A percentile compares a stretch with the other conserved stretches of the same genome.
These are phyloP conservation scores for Leucocoprinus birnbaumii DNA, from an alignment of 768 basidiomycete species.

Conservation along the genomic window DNA sequence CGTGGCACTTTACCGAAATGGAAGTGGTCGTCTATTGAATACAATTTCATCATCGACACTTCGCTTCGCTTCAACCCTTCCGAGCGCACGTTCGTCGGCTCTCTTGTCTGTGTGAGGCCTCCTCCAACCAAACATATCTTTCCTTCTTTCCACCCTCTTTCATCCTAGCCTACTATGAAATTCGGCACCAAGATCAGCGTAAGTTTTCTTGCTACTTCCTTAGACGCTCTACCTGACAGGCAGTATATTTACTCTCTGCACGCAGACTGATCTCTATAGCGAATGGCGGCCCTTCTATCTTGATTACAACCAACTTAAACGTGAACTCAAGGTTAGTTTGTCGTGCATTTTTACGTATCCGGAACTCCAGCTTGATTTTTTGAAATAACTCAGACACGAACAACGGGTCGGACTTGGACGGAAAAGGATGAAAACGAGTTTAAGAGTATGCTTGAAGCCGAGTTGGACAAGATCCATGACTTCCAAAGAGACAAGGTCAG, in stretches of 20 bases:
- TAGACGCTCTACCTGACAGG: background rate
- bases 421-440: slow-evolving; percentile 82
- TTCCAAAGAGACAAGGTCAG: slow-evolving; percentile 88
- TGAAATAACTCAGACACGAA: slow-evolving; percentile 30
- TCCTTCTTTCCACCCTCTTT: background rate
- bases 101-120: background rate
- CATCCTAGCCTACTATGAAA: slow-evolving; percentile 51
- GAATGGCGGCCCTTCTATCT: slow-evolving; percentile 93
- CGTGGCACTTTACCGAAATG: background rate
- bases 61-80: background rate
- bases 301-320: slow-evolving; percentile 86
- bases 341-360: slow-evolving; percentile 2
- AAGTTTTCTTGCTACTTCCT: slow-evolving; percentile 1
- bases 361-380: slow-evolving; percentile 16
- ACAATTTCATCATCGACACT: slow-evolving; percentile 5
- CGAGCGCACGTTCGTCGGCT: slow-evolving; percentile 28
- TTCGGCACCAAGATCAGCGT: slow-evolving; percentile 79
- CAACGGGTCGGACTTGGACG: slow-evolving; percentile 61
- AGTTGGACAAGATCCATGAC: slow-evolving; percentile 91
- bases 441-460: slow-evolving; percentile 70
- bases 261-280: slow-evolving; percentile 81
- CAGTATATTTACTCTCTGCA: background rate
- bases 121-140: background rate
- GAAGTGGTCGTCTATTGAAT: background rate
- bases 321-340: slow-evolving; percentile 73